Evolutionary conservation across 1,284 basidiomycete species (phyloP), one percentile per base, ranked within the genome.

Genomic region (Cystobasidium pallidum): DNA sequence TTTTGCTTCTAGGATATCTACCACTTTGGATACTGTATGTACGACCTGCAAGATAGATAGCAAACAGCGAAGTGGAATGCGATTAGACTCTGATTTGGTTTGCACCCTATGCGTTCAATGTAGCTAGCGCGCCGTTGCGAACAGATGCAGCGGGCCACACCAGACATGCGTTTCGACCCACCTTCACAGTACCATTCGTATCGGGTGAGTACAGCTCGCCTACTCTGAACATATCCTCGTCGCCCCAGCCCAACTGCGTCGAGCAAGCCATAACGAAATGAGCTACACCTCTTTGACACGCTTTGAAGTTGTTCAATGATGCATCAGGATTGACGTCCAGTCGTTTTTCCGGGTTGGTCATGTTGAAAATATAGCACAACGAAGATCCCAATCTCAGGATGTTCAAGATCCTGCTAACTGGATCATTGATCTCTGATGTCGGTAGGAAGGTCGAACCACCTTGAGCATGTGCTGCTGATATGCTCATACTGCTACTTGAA

Each of bases 171-270:
- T 11, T 6, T 19, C 49, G 26, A 51, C 54, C 77, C 70, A 94
- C 94, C 87, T 94, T 95, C 78, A 97, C 94, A 75, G 98, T 86
- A 13, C 94, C 94, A 76, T 97, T 94, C 11, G 92, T 95, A 47
- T 91, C 91, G 78, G 91, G 89, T 58, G 91, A 88, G 81, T 93
- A 91, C 84, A 86, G 80, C 78, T 85, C 84, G 70, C 90, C 91
- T 66, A 98, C 84, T 7, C 84, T 84, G 79, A 85, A 86, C 39
- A 84, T 79, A 65, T 85, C 83, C 41, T 82, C 80, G 39, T 80
- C 79, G 30, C 77, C 74, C 80, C 81, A 83, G 73, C 83, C 84
- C 65, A 85, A 77, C 32, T 83, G 82, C 72, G 83, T 82, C 68
- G 83, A 82, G 63, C 77, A 78, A 1, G 83, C 83, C 80, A 86